Conservation (phyloP, 1,284 basidiomycete genomes). For the Vanrija pseudolonga region DNA sequence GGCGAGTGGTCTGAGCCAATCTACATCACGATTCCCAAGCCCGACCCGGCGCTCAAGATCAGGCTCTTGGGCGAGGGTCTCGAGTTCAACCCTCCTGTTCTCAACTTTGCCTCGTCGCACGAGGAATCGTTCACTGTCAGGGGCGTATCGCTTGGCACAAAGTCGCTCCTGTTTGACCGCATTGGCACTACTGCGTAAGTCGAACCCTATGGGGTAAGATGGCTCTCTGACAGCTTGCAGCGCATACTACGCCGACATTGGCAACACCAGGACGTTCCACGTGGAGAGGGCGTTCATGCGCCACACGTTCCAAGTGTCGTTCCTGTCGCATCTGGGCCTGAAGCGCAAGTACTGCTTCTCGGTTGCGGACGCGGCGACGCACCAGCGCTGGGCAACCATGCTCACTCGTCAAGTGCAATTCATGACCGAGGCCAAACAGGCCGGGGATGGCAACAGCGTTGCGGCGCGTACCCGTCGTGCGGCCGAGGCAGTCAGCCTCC, state of each 20-base stretch:
- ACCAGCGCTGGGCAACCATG: slow-evolving; percentile 68
- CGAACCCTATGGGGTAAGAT: background rate
- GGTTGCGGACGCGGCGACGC: slow-evolving; percentile 68
- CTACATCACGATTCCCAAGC: slow-evolving; percentile 71
- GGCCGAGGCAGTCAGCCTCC: slow-evolving; percentile 68
- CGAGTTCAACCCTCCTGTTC: slow-evolving; percentile 73
- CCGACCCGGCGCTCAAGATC: slow-evolving; percentile 72
- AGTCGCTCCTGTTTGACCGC: slow-evolving; percentile 73
- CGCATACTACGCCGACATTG: slow-evolving; percentile 70
- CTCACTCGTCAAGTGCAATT: slow-evolving; percentile 68
- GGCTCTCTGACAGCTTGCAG: slow-evolving; percentile 16
- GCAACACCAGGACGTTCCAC: slow-evolving; percentile 66
- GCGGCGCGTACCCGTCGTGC: slow-evolving; percentile 52
- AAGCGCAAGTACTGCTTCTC: slow-evolving; percentile 91
- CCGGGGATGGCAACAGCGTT: background rate
- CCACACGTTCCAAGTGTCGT: slow-evolving; percentile 86
- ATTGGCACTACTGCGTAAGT: slow-evolving; percentile 67
- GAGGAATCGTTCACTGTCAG: slow-evolving; percentile 84
- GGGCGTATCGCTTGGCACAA: slow-evolving; percentile 72
- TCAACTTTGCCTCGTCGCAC: slow-evolving; percentile 69
- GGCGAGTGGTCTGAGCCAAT: slow-evolving; percentile 79
- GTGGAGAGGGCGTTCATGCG: slow-evolving; percentile 91
- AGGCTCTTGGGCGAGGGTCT: slow-evolving; percentile 80
- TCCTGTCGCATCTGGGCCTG: slow-evolving; percentile 63
- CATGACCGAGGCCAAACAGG: slow-evolving; percentile 61